A percentile compares a stretch with the other conserved stretches of the same genome.
Evolutionary conservation across 345 rosid genomes (phyloP).

Genomic region (Heritiera fomes): DNA sequence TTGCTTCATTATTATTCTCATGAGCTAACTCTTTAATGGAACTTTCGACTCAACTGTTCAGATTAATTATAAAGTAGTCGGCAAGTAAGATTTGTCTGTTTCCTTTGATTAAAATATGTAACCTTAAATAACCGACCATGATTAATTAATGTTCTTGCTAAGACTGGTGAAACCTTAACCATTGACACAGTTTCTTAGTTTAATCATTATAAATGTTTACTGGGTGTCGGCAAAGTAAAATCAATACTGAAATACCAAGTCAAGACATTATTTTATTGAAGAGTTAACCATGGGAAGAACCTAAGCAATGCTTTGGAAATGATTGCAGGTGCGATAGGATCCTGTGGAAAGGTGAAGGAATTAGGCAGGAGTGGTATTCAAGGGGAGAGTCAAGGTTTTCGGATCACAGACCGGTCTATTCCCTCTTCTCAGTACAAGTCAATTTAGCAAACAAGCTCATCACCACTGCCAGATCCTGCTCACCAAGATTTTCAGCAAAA

Average conservation of each 20-base stretch:
- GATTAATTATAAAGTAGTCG: neutral
- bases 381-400: slow-evolving; percentile 95
- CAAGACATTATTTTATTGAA: neutral
- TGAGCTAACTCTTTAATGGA: neutral
- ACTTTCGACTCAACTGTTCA: neutral
- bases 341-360: slow-evolving; percentile 85
- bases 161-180: neutral
- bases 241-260: neutral
- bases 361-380: slow-evolving; percentile 67
- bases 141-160: slow-evolving; percentile 9
- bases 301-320: neutral
- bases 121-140: slow-evolving; percentile 8
- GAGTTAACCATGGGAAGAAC: neutral
- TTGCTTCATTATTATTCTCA: neutral
- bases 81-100: neutral
- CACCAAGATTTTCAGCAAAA: slow-evolving; percentile 40
- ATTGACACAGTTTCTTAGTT: neutral
- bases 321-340: slow-evolving; percentile 87
- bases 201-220: neutral
- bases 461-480: slow-evolving; percentile 18
- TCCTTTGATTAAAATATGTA: neutral
- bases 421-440: slow-evolving; percentile 66
- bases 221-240: neutral
- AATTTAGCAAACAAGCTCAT: slow-evolving; percentile 27
- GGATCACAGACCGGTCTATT: slow-evolving; percentile 91